Evolutionary conservation across 345 rosid genomes (phyloP).

Genomic region (Viola odorata): DNA sequence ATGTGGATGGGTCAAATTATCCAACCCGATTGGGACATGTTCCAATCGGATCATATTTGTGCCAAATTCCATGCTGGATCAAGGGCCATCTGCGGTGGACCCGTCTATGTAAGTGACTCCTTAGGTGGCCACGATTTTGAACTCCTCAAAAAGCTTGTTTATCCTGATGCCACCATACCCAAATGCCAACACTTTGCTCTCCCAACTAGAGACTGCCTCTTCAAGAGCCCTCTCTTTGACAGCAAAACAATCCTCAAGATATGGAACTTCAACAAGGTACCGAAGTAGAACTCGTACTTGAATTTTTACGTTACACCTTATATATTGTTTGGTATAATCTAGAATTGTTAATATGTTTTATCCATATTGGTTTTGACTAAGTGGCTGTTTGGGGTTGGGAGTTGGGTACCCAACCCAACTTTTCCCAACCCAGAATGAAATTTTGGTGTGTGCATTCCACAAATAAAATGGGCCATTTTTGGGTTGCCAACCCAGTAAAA

Average conservation of each 20-base stretch:
- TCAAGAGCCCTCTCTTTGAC: constrained; percentile 77
- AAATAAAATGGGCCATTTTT: too few species aligned
- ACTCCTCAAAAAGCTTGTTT: constrained; percentile 62
- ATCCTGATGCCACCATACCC: constrained; percentile 77
- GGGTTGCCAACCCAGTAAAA: too few species aligned
- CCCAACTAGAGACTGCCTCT: constrained; percentile 83
- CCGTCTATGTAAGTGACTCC: constrained; percentile 72
- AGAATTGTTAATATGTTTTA: too few species aligned
- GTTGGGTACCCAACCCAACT: too few species aligned
- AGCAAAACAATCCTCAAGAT: constrained; percentile 63
- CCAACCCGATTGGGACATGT: constrained; percentile 98
- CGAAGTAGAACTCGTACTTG: neutral
- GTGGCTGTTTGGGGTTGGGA: too few species aligned
- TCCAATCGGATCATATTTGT: constrained; percentile 81
- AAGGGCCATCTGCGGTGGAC: constrained; percentile 88
- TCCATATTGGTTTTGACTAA: too few species aligned
- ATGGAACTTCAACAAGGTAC: constrained; percentile 86
- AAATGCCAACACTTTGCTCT: constrained; percentile 70
- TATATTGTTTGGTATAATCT: too few species aligned
- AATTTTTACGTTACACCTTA: too few species aligned
- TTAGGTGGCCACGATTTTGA: constrained; percentile 66
- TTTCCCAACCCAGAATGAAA: too few species aligned
- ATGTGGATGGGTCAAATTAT: constrained; percentile 88
- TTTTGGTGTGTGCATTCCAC: too few species aligned
- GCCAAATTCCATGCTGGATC: constrained; percentile 88